These are phyloP conservation scores for Diaporthe velutina DNA, from an alignment of 2,329 filamentous ascomycete species.

Conservation along the genomic window DNA sequence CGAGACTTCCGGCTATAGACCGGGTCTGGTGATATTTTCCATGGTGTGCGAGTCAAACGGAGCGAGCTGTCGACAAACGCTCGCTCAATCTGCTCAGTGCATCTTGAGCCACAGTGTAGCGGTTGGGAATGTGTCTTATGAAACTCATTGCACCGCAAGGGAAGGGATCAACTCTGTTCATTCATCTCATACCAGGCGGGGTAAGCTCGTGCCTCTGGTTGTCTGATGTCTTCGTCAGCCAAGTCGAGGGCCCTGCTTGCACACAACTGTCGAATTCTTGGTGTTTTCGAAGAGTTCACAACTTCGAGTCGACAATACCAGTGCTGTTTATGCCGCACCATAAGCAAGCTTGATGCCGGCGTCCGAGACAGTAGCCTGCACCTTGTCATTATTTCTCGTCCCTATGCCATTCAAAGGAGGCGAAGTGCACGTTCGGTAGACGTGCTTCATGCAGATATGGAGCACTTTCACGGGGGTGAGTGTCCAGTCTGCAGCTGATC, in stretches of 20 bases:
- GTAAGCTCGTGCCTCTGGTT: conserved; percentile 23
- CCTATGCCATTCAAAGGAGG: not conserved
- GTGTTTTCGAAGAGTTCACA: not conserved
- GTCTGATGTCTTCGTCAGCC: conserved; percentile 18
- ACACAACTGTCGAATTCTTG: not conserved
- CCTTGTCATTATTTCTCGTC: not conserved
- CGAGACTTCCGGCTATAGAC: conserved; percentile 21
- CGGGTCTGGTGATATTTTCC: conserved; percentile 18
- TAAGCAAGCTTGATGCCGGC: conserved; percentile 5
- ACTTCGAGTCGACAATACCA: not conserved
- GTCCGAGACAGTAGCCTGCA: not conserved
- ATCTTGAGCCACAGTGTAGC: not conserved
- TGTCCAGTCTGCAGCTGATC: not conserved
- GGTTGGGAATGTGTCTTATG: not conserved
- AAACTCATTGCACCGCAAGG: not conserved
- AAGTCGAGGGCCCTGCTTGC: conserved; percentile 1
- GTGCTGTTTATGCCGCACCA: not conserved
- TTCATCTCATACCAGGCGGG: conserved; percentile 23
- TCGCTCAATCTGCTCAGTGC: conserved; percentile 12
- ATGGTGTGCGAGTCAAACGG: conserved; percentile 21
- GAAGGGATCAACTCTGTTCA: conserved; percentile 13
- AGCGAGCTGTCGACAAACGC: conserved; percentile 13
- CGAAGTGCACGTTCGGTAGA: conserved; percentile 1
- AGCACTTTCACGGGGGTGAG: not conserved
- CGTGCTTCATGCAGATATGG: conserved; percentile 7